phyloP scores from a whole-genome alignment of 169 alveolate species.

The Eimeria necatrix region DNA sequence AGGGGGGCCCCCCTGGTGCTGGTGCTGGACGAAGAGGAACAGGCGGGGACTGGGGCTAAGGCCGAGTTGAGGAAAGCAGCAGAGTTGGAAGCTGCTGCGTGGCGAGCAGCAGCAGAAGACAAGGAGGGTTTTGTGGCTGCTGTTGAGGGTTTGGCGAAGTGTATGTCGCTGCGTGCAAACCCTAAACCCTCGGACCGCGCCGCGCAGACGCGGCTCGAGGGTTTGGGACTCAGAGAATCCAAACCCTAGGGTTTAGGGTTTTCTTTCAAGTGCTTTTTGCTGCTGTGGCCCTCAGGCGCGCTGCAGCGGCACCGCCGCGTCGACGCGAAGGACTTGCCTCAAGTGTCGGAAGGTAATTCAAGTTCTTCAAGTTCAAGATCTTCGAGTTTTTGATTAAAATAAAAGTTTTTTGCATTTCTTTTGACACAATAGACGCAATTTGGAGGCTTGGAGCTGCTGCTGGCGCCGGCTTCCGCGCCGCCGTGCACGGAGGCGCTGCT shows the following conservation, averaged over 20 bases:
- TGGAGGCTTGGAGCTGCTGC: neutral
- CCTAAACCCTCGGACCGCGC: neutral
- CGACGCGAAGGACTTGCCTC: slow-evolving; percentile 33
- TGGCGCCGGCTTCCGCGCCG: neutral
- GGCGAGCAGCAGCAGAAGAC: slow-evolving; percentile 19
- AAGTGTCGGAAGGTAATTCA: neutral
- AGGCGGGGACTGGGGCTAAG: neutral
- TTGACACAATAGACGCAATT: neutral
- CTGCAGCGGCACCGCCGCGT: slow-evolving; percentile 64
- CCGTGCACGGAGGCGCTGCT: neutral
- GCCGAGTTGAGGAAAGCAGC: neutral
- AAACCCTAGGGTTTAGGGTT: neutral
- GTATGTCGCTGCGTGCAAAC: neutral
- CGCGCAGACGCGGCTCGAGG: neutral
- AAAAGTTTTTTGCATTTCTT: neutral
- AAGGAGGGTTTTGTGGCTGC: neutral
- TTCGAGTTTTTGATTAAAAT: neutral
- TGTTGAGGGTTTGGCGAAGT: slow-evolving; percentile 10
- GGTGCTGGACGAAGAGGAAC: slow-evolving; percentile 56
- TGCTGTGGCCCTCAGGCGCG: slow-evolving; percentile 40
- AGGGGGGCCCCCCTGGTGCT: neutral
- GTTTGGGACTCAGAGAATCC: neutral
- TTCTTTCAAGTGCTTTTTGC: neutral
- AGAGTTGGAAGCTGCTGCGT: slow-evolving; percentile 14
- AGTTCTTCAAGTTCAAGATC: neutral